These are phyloP conservation scores for Aspergillus carlsbadensis DNA, from an alignment of 495 filamentous ascomycete genomes.

Conservation along the genomic window DNA sequence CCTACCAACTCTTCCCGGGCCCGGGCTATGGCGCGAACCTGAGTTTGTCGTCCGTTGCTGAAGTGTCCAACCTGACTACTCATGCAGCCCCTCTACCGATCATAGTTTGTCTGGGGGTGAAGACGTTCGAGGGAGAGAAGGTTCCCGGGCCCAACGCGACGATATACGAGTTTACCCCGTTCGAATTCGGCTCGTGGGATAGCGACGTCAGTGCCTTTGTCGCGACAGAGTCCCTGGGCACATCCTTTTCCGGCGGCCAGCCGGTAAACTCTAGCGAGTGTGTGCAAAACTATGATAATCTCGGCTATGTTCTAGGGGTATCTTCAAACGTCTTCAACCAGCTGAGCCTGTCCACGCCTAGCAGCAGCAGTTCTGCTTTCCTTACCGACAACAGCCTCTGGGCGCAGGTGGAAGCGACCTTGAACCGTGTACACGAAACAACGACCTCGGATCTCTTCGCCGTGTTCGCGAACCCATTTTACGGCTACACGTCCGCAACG, in stretches of 20 bases:
- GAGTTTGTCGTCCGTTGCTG: constrained; percentile 82
- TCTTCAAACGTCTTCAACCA: constrained; percentile 87
- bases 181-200: constrained; percentile 79
- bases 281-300: constrained; percentile 77
- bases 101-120: constrained; percentile 55
- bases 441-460: too few relatives aligned
- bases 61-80: constrained; percentile 24
- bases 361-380: too few relatives aligned
- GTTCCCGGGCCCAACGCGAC: constrained; percentile 73
- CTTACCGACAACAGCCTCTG: too few relatives aligned
- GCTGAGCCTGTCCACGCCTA: too few relatives aligned
- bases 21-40: constrained; percentile 65
- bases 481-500: too few relatives aligned
- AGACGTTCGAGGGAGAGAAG: constrained; percentile 59
- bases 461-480: too few relatives aligned
- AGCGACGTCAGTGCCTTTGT: constrained; percentile 75
- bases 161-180: constrained; percentile 80
- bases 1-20: constrained; percentile 77
- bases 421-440: too few relatives aligned
- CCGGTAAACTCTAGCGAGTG: constrained; percentile 36
- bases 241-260: too few relatives aligned
- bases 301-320: constrained; percentile 80
- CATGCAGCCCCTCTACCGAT: too few relatives aligned
- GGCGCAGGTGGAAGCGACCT: too few relatives aligned
- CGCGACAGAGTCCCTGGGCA: constrained; percentile 69